Percentiles rank a stretch among this genome's conserved stretches.
phyloP scores from a whole-genome alignment of 768 basidiomycete species.

The Cystofilobasidium ferigula region DNA sequence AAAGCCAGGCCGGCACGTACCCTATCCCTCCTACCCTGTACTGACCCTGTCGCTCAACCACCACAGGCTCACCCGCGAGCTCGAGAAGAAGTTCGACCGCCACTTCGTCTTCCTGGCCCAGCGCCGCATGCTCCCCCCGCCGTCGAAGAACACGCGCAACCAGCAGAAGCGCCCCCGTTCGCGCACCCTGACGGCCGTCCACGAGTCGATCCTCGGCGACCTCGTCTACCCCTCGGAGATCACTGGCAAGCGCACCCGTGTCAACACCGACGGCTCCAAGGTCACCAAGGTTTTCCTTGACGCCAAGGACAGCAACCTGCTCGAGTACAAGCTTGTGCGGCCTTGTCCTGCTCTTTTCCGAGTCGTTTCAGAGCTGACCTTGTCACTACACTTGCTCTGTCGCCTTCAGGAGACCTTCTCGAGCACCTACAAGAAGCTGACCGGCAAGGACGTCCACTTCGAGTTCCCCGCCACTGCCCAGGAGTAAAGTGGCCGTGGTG shows the following conservation, averaged over 20 bases:
- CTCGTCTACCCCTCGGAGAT: conserved; percentile 99
- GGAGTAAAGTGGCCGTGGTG: neutral
- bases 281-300: conserved; percentile 95
- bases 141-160: conserved; percentile 81
- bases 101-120: conserved; percentile 98
- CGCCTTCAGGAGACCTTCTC: conserved; percentile 2
- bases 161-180: conserved; percentile 93
- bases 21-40: neutral
- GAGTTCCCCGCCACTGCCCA: neutral
- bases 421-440: conserved; percentile 18
- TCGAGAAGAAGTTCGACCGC: conserved; percentile 99
- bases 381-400: no score
- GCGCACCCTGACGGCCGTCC: conserved; percentile 92
- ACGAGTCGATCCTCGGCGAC: conserved; percentile 97
- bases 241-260: conserved; percentile 93
- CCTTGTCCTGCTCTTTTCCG: neutral
- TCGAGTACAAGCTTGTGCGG: conserved; percentile 98
- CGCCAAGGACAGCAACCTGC: conserved; percentile 89
- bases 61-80: conserved; percentile 82
- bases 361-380: no score
- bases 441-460: conserved; percentile 27
- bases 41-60: neutral
- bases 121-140: conserved; percentile 95
- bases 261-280: conserved; percentile 86
- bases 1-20: neutral